phyloP scores from a whole-genome alignment of 176 grass and related monocot genomes.

The Musa acuminata region DNA sequence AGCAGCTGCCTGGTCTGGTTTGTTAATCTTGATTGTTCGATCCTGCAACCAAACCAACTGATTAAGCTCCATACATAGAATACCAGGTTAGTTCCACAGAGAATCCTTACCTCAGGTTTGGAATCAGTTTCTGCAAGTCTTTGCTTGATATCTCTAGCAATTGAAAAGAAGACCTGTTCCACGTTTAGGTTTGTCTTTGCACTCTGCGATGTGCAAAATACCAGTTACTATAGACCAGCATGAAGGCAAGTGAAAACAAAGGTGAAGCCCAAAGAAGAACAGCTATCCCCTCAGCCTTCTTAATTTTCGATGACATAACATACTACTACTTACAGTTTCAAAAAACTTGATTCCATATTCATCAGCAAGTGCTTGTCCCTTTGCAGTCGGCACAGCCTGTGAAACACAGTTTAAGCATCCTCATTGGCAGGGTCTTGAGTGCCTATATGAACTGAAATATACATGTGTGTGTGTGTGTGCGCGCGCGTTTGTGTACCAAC shows the following conservation, averaged over 20 bases:
- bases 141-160: slow-evolving; percentile 25
- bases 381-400: slow-evolving; percentile 14
- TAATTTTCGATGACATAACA: too few species aligned
- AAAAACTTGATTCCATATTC: slow-evolving; percentile 21
- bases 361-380: slow-evolving; percentile 22
- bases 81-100: too few species aligned
- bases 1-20: slow-evolving; percentile 3
- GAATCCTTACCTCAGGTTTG: background rate
- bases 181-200: slow-evolving; percentile 23
- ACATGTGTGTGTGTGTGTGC: too few species aligned
- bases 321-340: slow-evolving; percentile 7
- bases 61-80: background rate
- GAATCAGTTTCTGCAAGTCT: slow-evolving; percentile 18
- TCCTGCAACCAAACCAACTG: background rate
- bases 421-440: background rate
- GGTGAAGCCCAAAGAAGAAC: too few species aligned
- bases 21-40: slow-evolving; percentile 20
- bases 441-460: background rate
- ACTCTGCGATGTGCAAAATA: slow-evolving; percentile 3
- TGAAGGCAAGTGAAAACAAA: background rate
- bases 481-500: background rate
- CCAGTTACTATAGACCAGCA: background rate
- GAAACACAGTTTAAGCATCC: background rate
- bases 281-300: too few species aligned
- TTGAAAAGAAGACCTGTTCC: slow-evolving; percentile 21